Evolutionary conservation across 2,329 filamentous ascomycete species (phyloP), one percentile per base, ranked within the genome.

Genomic region (Colletotrichum spaethianum): DNA sequence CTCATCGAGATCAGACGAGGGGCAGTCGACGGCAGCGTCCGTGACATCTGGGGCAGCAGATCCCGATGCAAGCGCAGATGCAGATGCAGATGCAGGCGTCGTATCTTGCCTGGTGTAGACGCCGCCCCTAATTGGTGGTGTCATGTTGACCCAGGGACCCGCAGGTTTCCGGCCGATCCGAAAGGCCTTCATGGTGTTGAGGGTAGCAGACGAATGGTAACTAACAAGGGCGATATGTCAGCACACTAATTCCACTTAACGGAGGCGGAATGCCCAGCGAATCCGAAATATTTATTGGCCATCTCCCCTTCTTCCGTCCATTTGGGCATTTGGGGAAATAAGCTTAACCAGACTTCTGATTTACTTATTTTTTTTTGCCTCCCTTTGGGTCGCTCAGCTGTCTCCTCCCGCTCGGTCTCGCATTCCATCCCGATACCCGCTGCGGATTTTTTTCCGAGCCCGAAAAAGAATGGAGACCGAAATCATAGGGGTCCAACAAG

Each of bases 111-210:
- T 75, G 74, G 77, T 78, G 75, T 79, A 85, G 77, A 86, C 77
- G 55, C 85, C 85, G 50, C 86, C 85, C 77, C 87, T 84, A 72
- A 92, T 91, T 74, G 90, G 90, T 67, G 90, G 90, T 75, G 86
- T 87, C 75, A 87, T 83, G 80, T 90, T 90, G 72, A 81, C 80
- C 90, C 90, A 92, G 46, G 85, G 85, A 73, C 86, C 84, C 66
- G 81, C 77, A 57, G 88, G 82, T 77, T 85, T 86, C 76, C 85
- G 86, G 75, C 89, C 90, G 75, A 92, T 90, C 75, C 88, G 88
- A 80, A 86, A 91, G 75, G 86, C 85, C 78, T 86, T 87, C 88
- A 92, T 91, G 62, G 86, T 86, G 60, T 84, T 82, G 38, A 90
- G 79, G 18, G 89, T 89, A 65, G 83, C 80, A 50, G 82, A 80